Conservation (phyloP, 352 stramenopile genomes). For the Phytophthora chlamydospora region DNA sequence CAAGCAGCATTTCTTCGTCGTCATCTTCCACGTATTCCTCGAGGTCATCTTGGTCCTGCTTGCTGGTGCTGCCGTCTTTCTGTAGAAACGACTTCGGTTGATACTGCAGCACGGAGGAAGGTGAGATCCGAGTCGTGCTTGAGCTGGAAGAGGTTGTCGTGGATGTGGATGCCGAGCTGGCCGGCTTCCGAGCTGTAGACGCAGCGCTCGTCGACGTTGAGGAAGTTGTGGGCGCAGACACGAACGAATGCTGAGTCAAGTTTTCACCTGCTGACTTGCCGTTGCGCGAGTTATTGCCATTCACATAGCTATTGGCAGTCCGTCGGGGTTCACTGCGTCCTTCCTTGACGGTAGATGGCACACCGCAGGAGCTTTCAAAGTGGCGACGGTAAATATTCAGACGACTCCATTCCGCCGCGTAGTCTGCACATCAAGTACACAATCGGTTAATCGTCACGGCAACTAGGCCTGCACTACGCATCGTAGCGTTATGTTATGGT, state of each 20-base stretch:
- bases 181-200: slow-evolving; percentile 23
- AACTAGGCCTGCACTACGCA: neutral
- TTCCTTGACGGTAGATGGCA: slow-evolving; percentile 58
- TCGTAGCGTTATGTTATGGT: slow-evolving; percentile 7
- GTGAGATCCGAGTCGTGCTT: slow-evolving; percentile 18
- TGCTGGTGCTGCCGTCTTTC: slow-evolving; percentile 36
- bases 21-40: slow-evolving; percentile 74
- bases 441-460: slow-evolving; percentile 3
- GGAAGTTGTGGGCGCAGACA: slow-evolving; percentile 21
- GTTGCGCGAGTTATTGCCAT: slow-evolving; percentile 20
- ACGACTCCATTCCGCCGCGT: slow-evolving; percentile 70
- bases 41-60: slow-evolving; percentile 56
- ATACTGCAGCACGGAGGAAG: slow-evolving; percentile 65
- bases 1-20: slow-evolving; percentile 59
- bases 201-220: slow-evolving; percentile 23
- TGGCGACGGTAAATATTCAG: slow-evolving; percentile 81
- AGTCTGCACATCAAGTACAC: slow-evolving; percentile 42
- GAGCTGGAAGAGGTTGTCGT: slow-evolving; percentile 23
- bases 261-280: slow-evolving; percentile 16
- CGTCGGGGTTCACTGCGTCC: slow-evolving; percentile 27
- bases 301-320: slow-evolving; percentile 11
- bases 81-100: slow-evolving; percentile 81
- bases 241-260: slow-evolving; percentile 29
- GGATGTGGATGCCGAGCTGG: slow-evolving; percentile 17
- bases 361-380: slow-evolving; percentile 79